Evolutionary conservation across 495 filamentous ascomycete species (phyloP).

Genomic region (Neurospora sp.): DNA sequence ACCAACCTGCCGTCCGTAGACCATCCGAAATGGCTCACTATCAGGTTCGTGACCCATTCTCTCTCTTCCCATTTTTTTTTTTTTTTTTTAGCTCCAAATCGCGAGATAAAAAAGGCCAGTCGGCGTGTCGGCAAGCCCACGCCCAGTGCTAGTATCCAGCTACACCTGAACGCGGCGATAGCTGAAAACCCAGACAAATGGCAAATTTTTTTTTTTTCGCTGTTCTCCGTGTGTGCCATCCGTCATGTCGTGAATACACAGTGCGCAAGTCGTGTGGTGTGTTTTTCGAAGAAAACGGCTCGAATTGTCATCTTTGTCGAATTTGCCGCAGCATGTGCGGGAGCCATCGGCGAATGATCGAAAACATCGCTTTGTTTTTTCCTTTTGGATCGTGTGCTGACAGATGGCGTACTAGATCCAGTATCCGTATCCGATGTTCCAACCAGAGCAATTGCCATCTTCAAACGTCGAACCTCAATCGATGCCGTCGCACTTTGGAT

Average conservation of each 20-base stretch:
- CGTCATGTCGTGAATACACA: not conserved
- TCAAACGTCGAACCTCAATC: not conserved
- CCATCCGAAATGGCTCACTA: not conserved
- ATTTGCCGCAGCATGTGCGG: not conserved
- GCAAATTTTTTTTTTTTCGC: not conserved
- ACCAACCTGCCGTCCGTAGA: not conserved
- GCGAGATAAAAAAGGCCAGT: not conserved
- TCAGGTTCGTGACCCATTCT: not conserved
- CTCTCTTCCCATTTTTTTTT: not conserved
- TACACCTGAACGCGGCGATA: not conserved
- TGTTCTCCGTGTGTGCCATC: not conserved
- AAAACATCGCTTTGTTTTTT: not conserved
- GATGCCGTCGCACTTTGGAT: not conserved
- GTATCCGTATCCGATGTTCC: not conserved
- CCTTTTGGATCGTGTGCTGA: not conserved
- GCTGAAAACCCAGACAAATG: not conserved
- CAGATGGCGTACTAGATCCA: not conserved
- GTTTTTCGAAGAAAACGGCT: not conserved
- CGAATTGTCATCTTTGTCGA: not conserved
- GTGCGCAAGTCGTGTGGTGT: not conserved
- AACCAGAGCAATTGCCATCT: not conserved
- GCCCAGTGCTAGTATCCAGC: not conserved
- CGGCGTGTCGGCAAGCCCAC: not conserved
- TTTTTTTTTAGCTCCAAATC: not conserved
- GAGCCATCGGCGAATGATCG: not conserved